phyloP scores from a whole-genome alignment of 345 rosid genomes.

The Camelina hispida region DNA sequence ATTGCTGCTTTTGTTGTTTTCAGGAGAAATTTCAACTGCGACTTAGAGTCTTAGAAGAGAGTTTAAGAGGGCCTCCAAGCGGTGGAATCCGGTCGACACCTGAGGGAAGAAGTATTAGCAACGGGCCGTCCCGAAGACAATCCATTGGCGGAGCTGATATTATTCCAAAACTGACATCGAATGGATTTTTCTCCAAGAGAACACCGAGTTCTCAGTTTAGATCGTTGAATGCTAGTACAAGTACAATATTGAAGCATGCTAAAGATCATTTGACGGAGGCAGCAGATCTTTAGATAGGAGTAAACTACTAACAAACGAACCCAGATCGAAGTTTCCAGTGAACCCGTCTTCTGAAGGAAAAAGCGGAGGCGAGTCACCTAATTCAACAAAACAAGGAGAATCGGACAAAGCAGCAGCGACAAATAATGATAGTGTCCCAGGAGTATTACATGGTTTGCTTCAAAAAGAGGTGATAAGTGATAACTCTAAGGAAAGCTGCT shows the following conservation, averaged over 20 bases:
- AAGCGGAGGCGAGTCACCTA: conserved; percentile 55
- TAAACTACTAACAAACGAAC: conserved; percentile 65
- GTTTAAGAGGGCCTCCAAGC: conserved; percentile 79
- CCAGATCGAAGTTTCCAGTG: conserved; percentile 59
- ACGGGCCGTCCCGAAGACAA: conserved; percentile 94
- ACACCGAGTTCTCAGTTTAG: conserved; percentile 68
- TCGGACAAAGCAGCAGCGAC: conserved; percentile 45
- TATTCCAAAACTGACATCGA: conserved; percentile 75
- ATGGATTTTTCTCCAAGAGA: conserved; percentile 88
- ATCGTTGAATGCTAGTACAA: conserved; percentile 64
- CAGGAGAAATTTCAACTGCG: conserved; percentile 94
- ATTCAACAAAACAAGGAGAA: conserved; percentile 36
- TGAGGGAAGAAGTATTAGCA: conserved; percentile 84
- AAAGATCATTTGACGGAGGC: conserved; percentile 98
- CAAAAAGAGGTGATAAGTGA: conserved; percentile 95
- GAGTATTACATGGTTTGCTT: conserved; percentile 83
- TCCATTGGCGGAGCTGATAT: conserved; percentile 94
- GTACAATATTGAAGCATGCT: conserved; percentile 83
- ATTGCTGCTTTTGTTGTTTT: conserved; percentile 30
- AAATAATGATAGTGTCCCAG: conserved; percentile 69
- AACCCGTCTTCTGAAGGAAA: conserved; percentile 74
- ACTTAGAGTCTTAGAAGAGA: conserved; percentile 92
- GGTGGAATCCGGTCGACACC: conserved; percentile 53
- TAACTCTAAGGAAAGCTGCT: conserved; percentile 83
- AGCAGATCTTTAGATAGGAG: conserved; percentile 88